Conservation (phyloP, 225 moss, liverwort and hornwort genomes). For the Physcomitrium patens region DNA sequence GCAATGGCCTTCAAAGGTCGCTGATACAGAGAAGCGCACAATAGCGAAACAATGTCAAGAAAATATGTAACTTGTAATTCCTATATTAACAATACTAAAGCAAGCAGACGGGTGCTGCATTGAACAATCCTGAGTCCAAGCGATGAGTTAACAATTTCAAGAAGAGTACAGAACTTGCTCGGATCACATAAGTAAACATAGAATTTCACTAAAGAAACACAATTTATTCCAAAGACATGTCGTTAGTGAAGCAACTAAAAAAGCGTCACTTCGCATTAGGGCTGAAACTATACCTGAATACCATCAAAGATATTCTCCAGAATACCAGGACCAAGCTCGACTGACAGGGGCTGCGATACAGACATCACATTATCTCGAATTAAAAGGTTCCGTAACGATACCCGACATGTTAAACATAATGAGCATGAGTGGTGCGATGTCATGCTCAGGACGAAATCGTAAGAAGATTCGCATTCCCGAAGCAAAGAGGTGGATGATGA, state of each 20-base stretch:
- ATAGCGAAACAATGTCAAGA: background rate
- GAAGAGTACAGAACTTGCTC: background rate
- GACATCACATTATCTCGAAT: background rate
- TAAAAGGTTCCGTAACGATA: background rate
- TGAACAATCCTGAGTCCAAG: background rate
- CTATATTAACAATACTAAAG: background rate
- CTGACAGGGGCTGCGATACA: constrained; percentile 61
- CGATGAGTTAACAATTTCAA: background rate
- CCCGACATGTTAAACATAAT: background rate
- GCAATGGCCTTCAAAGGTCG: constrained; percentile 75
- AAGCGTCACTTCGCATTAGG: background rate
- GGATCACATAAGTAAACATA: too few relatives aligned
- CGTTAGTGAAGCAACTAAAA: background rate
- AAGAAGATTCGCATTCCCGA: background rate
- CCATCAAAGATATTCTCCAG: constrained; percentile 78
- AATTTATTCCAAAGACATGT: background rate
- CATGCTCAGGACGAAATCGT: background rate
- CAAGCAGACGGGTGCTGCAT: background rate
- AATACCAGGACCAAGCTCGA: constrained; percentile 78
- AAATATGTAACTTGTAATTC: background rate
- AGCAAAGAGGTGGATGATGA: background rate
- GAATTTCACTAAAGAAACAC: background rate
- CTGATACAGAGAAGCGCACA: constrained; percentile 18
- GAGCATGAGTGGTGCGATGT: background rate
- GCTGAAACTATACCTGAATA: constrained; percentile 47